Base-by-base conservation (phyloP, 2,329 filamentous ascomycete species). In the Epicoccum nigrum region DNA sequence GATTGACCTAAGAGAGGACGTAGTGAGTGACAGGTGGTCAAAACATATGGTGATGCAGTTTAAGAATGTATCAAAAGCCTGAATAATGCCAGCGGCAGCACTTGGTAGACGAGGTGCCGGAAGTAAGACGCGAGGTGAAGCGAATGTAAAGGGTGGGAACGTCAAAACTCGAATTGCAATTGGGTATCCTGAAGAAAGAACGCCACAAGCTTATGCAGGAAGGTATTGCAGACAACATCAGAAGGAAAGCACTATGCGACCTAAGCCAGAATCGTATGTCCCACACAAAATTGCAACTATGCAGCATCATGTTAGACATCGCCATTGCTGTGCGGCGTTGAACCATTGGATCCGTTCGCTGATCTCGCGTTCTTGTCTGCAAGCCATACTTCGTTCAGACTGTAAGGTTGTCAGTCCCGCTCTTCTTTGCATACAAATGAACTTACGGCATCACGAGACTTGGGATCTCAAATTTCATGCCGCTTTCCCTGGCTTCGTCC, bases 381-480 rank as follows among this genome's bases (percentile, higher is more conserved):
- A 44, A 91, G 84, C 88, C 88, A 91, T 0, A 87, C 81, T 60
- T 85, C 83, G 62, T 86, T 80, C n/a, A 92, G 77, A 17, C 85
- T 87, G 23, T 28, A 20, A 15, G 54, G 63, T 44, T 21, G 53
- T 67, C 30, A 64, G 57, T 35, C 19, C 16, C 25, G 13, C 31
- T 7, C 20, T 3, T 33, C 15, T 2, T 8, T 6, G 41, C 13
- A 19, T 7, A 56, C 23, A 2, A 32, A 30, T n/a, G 21, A 25
- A 82, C 85, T 78, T 79, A 88, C 79, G 86, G 86, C 25, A 79
- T 75, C 4, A 86, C 77, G 9, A 95, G 75, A 68, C 84, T 93
- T 2, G 90, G 90, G 62, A 93, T 94, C 40, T 92, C 78, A 72
- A 92, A 95, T 39, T 77, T 78, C 70, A 86, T 68, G 0, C 86